Evolutionary conservation across 2,329 filamentous ascomycete species (phyloP), one percentile per base, ranked within the genome.

Genomic region (Phyllosticta citriasiana): DNA sequence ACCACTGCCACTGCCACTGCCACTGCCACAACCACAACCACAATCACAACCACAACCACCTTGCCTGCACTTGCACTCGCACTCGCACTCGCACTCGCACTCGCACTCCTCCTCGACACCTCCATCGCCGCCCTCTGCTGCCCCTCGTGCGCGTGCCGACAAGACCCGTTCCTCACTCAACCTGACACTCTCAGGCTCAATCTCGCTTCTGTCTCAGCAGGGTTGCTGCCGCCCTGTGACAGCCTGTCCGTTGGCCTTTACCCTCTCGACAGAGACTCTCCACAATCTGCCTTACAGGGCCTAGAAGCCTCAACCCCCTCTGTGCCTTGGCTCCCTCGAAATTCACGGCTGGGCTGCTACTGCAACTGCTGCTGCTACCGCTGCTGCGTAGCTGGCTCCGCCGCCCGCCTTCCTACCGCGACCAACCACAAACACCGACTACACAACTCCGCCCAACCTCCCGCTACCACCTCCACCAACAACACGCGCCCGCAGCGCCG

Each of bases 191-290:
- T 4, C 60, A 55, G 27, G 55, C 55, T 62, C 57, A 63, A 61
- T 61, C 54, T 61, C 62, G 62, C 62, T 63, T 63, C 57, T 33
- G 57, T 60, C 62, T 61, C 57, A 63, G 58, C 60, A 62, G 60
- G 60, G 60, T 62, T 62, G 57, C 47, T 53, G 24, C 50, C 55
- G 47, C 55, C 55, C 57, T 40, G 47, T 25, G 53, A 57, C 30
- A 57, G 27, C 27, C 59, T 51, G 59, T n/a, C 52, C 52, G 51
- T 47, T 50, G 51, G 57, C 51, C 54, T 53, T 54, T 14, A 5
- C 26, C 19, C 52, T 53, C 26, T 24, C 52, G 52, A 25, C 52
- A 53, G 19, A 27, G 22, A 24, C 26, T 24, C 22, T 53, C 52
- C 52, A 25, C 52, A 53, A 53, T 27, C 22, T 12, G 52, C 52